Base-by-base conservation (phyloP, 1,284 basidiomycete species). In the Irpex sp. region DNA sequence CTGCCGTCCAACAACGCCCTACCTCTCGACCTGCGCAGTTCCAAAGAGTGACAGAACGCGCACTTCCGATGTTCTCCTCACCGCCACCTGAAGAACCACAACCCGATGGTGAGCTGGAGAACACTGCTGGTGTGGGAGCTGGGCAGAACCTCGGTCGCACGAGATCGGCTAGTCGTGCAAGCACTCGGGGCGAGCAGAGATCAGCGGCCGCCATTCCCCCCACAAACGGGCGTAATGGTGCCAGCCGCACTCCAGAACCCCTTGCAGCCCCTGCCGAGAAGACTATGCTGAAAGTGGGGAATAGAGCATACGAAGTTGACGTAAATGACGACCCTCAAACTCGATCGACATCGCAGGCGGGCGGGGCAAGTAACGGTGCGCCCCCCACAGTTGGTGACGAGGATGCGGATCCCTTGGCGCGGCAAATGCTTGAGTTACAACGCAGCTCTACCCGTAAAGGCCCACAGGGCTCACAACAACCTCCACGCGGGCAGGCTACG, bases 281-380 rank as follows among this genome's bases (percentile, higher is more conserved):
- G 67, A 86, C 84, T 3, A 90, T 83, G 73, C 85, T 92, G 72
- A 86, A 86, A 70, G 83, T 91, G 26, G 91, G 90, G 3, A 76
- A 78, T 44, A 83, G 84, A 58, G 79, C 86, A 0, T 92, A 89
- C 73, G 82, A 79, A 57, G 91, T 91, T 7, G 86, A 92, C 72
- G 81, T 83, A 9, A 78, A 72, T 58, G 82, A 80, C 67, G 88
- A 92, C 70, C 90, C 79, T 49, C 70, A 60, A 67, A 63, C 47
- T 31, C 65, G 37, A 9, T 48, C 65, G 26, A 38, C 51, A 6
- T 47, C 57, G 9, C 36, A 48, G 13, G 55, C 64, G 59, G 68
- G 63, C 40, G 71, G 63, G 7, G 8, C 40, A 58, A 56, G 61
- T 4, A 56, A 58, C 2, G 64, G 60, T 4, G 60, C 62, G 8